Evolutionary conservation across 441 rosid genomes (phyloP).

Genomic region (Metrosideros polymorpha): DNA sequence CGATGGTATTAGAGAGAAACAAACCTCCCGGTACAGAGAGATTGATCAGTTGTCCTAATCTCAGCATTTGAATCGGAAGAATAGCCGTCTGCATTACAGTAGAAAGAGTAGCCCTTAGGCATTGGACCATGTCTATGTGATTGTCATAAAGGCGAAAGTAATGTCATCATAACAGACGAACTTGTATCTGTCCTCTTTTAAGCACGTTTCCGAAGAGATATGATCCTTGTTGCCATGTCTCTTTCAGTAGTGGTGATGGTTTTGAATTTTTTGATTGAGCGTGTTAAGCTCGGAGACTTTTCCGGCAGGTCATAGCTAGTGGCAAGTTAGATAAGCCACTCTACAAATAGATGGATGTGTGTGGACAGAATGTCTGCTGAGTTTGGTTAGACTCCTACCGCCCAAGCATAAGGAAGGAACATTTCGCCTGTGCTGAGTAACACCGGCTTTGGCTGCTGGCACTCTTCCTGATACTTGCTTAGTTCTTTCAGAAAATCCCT

Average conservation of each 20-base stretch:
- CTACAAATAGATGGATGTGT: not conserved
- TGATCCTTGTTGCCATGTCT: not conserved
- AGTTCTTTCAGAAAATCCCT: slow-evolving; percentile 37
- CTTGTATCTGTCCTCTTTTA: not conserved
- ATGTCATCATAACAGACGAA: not conserved
- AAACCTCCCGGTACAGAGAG: slow-evolving; percentile 50
- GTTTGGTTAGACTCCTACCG: slow-evolving; percentile 15
- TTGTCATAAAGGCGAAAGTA: not conserved
- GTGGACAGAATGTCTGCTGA: not conserved
- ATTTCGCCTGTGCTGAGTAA: slow-evolving; percentile 43
- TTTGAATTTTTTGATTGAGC: not conserved
- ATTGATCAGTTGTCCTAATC: slow-evolving; percentile 36
- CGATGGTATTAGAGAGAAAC: not conserved
- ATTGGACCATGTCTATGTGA: not conserved
- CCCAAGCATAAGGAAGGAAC: slow-evolving; percentile 44
- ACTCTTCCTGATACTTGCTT: slow-evolving; percentile 33
- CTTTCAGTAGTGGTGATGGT: not conserved
- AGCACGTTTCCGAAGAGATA: not conserved
- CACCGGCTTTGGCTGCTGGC: slow-evolving; percentile 40
- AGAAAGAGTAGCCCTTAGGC: not conserved
- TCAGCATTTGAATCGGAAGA: slow-evolving; percentile 43
- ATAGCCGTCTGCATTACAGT: slow-evolving; percentile 36
- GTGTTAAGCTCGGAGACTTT: not conserved
- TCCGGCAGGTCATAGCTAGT: not conserved
- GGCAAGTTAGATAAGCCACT: not conserved